Evolutionary conservation across 2,329 filamentous ascomycete species (phyloP), one percentile per base, ranked within the genome.

Genomic region (Ascochyta koolunga): DNA sequence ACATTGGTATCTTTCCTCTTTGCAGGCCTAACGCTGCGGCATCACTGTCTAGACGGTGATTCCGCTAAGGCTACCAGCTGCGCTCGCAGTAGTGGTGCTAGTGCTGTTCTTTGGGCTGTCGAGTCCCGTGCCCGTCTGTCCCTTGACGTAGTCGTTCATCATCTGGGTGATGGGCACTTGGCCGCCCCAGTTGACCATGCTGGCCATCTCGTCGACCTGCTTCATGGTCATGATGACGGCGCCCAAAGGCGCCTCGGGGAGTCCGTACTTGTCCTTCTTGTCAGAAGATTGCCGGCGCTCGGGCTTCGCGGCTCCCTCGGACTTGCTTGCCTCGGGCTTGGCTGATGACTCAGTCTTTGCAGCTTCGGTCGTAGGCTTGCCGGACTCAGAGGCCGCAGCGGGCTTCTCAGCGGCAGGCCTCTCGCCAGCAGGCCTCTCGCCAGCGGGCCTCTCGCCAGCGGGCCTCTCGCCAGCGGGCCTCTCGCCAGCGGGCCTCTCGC

Each of bases 101-200:
- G 49, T 58, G 16, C 48, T 42, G 35, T 57, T 60, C 15, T 40
- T 49, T 1, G 47, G 16, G 11, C 25, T 45, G 1, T 47, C 48
- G 3, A 62, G 35, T 3, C 47, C 63, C 39, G 54, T 54, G 3
- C 65, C 65, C 6, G 63, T 67, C 59, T 69, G 62, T 5, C 43
- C 59, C 59, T 70, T 65, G 36, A 70, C 66, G 35, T 66, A 72
- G 6, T 73, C 65, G 49, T 50, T 68, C 70, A 73, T 72, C 69
- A 73, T 73, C 62, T 70, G 43, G 8, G 60, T 66, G 39, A 73
- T 68, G 3, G 69, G 64, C 8, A 63, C 64, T 48, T 71, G 64
- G 16, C 67, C 67, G 49, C 62, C 69, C 67, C 69, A 72, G 7
- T 50, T 41, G 15, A 62, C 47, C 16, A 62, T 37, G 32, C 58